Base-by-base conservation (phyloP, 345 rosid species). In the Dovyalis caffra region DNA sequence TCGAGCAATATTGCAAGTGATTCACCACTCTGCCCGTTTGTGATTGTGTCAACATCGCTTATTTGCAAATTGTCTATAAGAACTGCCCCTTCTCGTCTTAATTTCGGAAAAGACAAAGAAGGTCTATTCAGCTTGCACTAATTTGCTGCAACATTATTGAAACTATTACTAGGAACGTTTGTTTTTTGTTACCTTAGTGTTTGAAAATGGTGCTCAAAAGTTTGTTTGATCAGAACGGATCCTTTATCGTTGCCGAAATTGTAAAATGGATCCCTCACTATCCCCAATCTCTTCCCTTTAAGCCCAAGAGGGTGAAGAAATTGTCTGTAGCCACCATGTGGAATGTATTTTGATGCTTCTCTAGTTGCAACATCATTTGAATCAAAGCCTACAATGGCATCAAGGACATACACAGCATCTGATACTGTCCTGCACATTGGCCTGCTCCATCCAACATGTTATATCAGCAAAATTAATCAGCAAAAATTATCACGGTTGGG, bases 241-340 rank as follows among this genome's bases (percentile, higher is more conserved):
- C 10, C 38, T 35, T 35, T 35, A 7, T 5, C 70, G 0, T 72
- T n/a, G 9, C 3, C 32, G 18, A 34, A 69, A 57, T 57, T 31
- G 60, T n/a, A 74, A 75, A 81, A 85, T 33, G 84, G 80, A 62
- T 84, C 45, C 73, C 85, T 76, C 10, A 88, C 88, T 0, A 88
- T 34, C 21, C 91, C 94, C 47, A 83, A 20, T 74, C 89, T 84
- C 83, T 91, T 91, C 69, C 89, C 87, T 68, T 79, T 74, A 18
- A 93, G 86, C 37, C 92, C 87, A 76, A 75, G 80, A 85, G 29
- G 83, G 79, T n/a, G n/a, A 58, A 91, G 89, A 78, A 86, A 86
- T 61, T 84, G 85, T 72, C 76, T 82, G 74, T 88, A 91, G 66
- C 93, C 92, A 7, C 88, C 90, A 15, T 23, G 21, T 0, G 93